Conservation (phyloP, 768 basidiomycete genomes). For the Exsudoporus frostii region DNA sequence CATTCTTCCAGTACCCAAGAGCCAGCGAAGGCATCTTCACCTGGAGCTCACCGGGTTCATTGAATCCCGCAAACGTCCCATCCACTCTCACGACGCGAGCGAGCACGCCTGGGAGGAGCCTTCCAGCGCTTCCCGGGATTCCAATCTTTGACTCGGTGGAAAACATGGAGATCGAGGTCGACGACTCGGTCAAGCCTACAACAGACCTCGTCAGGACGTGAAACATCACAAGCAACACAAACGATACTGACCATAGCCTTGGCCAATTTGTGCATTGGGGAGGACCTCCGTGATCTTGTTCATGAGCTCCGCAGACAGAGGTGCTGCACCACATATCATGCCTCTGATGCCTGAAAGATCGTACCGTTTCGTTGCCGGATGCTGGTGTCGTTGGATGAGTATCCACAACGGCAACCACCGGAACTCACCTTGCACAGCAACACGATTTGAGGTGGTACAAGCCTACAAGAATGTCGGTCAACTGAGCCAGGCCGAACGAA, state of each 20-base stretch:
- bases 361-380: constrained; percentile 47
- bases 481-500: not conserved
- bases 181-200: constrained; percentile 65
- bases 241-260: constrained; percentile 51
- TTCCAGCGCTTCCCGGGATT: constrained; percentile 48
- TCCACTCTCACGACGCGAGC: constrained; percentile 56
- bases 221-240: not conserved
- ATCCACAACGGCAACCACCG: not conserved
- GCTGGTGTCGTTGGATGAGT: constrained; percentile 31
- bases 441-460: constrained; percentile 66
- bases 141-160: constrained; percentile 47
- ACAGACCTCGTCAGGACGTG: not conserved
- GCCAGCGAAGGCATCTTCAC: constrained; percentile 42
- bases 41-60: constrained; percentile 60
- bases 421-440: constrained; percentile 60
- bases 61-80: constrained; percentile 50
- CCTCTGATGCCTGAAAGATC: constrained; percentile 52
- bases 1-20: constrained; percentile 50
- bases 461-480: constrained; percentile 30
- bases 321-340: constrained; percentile 60
- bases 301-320: constrained; percentile 56
- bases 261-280: constrained; percentile 60
- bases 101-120: constrained; percentile 50
- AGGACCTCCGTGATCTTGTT: constrained; percentile 41
- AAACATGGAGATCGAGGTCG: constrained; percentile 50